These are phyloP conservation scores for Lenzites betulinus DNA, from an alignment of 768 basidiomycete species.

Conservation along the genomic window DNA sequence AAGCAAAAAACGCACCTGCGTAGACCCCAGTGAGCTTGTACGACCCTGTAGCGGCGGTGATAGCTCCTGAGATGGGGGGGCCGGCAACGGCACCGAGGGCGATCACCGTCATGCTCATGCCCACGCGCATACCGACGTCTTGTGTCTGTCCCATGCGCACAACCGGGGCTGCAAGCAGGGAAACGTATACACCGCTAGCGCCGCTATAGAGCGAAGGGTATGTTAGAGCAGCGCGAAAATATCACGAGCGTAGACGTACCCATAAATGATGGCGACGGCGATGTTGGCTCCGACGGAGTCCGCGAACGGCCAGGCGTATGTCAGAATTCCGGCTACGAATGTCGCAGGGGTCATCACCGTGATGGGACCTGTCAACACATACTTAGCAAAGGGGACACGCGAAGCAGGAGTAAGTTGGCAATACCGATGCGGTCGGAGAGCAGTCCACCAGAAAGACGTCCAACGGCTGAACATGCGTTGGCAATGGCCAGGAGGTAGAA, in stretches of 20 bases:
- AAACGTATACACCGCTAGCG: slow-evolving; percentile 61
- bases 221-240: neutral
- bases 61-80: slow-evolving; percentile 75
- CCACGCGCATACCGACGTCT: slow-evolving; percentile 66
- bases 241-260: slow-evolving; percentile 41
- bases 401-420: neutral
- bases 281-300: slow-evolving; percentile 46
- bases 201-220: slow-evolving; percentile 41
- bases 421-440: slow-evolving; percentile 57
- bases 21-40: slow-evolving; percentile 58
- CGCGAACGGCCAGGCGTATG: slow-evolving; percentile 73
- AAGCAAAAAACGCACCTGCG: slow-evolving; percentile 40
- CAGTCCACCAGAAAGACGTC: slow-evolving; percentile 56
- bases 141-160: slow-evolving; percentile 59
- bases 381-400: neutral
- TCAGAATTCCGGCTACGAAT: slow-evolving; percentile 53
- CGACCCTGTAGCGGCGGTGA: slow-evolving; percentile 51
- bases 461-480: slow-evolving; percentile 65
- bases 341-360: slow-evolving; percentile 72
- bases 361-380: slow-evolving; percentile 50
- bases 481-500: slow-evolving; percentile 70
- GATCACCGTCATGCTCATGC: slow-evolving; percentile 63
- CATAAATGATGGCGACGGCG: slow-evolving; percentile 61
- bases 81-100: slow-evolving; percentile 67
- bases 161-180: slow-evolving; percentile 56